phyloP scores from a whole-genome alignment of 352 stramenopile genomes.

The Pythium apleroticum region DNA sequence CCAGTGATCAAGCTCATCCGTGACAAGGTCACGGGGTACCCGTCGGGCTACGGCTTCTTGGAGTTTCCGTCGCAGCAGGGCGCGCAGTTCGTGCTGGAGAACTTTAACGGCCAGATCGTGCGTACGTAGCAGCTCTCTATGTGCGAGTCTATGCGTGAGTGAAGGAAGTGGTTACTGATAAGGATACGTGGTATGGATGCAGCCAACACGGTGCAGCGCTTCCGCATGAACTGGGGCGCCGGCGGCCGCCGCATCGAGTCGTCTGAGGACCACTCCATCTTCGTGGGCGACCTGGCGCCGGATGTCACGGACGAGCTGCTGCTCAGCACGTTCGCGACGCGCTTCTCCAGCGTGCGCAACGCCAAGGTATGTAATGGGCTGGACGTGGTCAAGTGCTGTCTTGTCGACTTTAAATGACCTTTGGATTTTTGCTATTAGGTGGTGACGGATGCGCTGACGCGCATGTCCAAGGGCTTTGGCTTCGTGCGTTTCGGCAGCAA shows the following conservation, averaged over 20 bases:
- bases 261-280: slow-evolving; percentile 87
- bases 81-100: slow-evolving; percentile 84
- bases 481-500: slow-evolving; percentile 91
- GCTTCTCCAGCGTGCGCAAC: slow-evolving; percentile 80
- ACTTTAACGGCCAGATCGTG: slow-evolving; percentile 86
- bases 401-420: no score
- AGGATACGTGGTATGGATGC: neutral
- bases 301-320: slow-evolving; percentile 90
- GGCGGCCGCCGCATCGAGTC: slow-evolving; percentile 85
- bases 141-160: neutral
- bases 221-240: slow-evolving; percentile 92
- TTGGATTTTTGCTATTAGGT: no score
- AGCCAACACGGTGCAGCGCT: slow-evolving; percentile 89
- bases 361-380: slow-evolving; percentile 65
- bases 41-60: slow-evolving; percentile 90
- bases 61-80: slow-evolving; percentile 85
- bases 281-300: slow-evolving; percentile 89
- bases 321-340: slow-evolving; percentile 74
- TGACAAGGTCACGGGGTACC: slow-evolving; percentile 88
- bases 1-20: slow-evolving; percentile 90
- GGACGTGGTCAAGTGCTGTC: no score
- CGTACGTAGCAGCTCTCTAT: slow-evolving; percentile 39
- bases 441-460: slow-evolving; percentile 87
- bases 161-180: neutral
- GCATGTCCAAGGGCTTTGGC: slow-evolving; percentile 91